These are phyloP conservation scores for Effrenium voratum DNA, from an alignment of 73 alveolate genomes.

Conservation along the genomic window DNA sequence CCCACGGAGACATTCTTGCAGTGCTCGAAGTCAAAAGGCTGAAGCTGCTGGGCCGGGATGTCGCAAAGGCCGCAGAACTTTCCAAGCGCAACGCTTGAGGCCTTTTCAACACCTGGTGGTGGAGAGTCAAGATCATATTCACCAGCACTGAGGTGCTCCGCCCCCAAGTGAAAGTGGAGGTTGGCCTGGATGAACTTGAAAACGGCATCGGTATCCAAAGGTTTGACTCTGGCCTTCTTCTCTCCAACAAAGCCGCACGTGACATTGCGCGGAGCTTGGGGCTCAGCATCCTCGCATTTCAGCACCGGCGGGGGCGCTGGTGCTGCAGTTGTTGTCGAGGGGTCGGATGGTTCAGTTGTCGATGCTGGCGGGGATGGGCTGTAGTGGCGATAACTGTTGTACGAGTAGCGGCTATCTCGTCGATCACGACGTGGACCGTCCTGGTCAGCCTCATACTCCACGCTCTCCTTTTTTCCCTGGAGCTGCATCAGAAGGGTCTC, in stretches of 20 bases:
- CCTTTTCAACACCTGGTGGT: not conserved
- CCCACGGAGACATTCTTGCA: not conserved
- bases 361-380: too few species aligned
- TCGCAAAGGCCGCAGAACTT: not conserved
- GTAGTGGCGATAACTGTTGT: too few species aligned
- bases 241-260: not conserved
- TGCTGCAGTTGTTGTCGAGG: not conserved
- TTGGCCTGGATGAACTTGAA: not conserved
- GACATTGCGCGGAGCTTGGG: not conserved
- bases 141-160: not conserved
- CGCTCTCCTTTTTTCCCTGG: too few species aligned
- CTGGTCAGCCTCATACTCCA: too few species aligned
- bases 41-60: not conserved
- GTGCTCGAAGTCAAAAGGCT: not conserved
- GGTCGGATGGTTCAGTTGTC: too few species aligned
- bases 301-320: not conserved
- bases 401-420: too few species aligned
- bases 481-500: too few species aligned
- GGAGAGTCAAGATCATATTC: not conserved
- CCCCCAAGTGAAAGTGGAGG: conserved; percentile 11
- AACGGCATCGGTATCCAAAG: not conserved
- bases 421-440: too few species aligned
- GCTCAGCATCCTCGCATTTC: not conserved
- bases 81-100: not conserved
- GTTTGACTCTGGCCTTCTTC: not conserved